phyloP scores from a whole-genome alignment of 2,329 filamentous ascomycete genomes.

The Coleophoma eucalyptorum region DNA sequence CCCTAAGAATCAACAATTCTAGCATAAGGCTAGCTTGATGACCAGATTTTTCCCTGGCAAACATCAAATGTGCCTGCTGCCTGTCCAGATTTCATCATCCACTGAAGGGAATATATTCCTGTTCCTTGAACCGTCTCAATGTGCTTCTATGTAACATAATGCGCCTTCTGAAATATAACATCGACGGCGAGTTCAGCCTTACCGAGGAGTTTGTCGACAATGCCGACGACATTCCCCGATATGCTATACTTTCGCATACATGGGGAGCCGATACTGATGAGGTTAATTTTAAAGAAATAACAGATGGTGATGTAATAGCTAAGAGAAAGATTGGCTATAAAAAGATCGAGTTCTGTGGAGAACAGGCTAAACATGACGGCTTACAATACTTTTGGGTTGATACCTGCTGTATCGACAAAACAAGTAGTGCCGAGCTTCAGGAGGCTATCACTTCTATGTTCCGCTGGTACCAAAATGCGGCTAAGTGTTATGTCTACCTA shows the following conservation, averaged over 20 bases:
- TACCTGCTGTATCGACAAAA: conserved; percentile 6
- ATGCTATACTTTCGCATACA: conserved; percentile 20
- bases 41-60: no score
- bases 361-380: conserved; percentile 8
- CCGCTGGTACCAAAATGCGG: not conserved
- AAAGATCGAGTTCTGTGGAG: conserved; percentile 10
- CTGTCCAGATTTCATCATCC: no score
- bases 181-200: conserved; percentile 11
- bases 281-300: conserved; percentile 10
- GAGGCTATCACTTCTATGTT: not conserved
- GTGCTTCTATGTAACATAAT: no score
- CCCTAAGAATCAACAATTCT: no score
- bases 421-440: not conserved
- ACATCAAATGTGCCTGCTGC: no score
- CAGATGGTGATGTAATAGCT: not conserved
- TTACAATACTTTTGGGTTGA: not conserved
- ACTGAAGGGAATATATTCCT: no score
- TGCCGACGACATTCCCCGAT: conserved; percentile 12
- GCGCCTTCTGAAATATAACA: conserved; percentile 10
- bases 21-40: no score
- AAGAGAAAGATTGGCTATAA: conserved; percentile 8
- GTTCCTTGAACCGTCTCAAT: no score
- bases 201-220: conserved; percentile 10
- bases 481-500: not conserved
- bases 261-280: conserved; percentile 10